Evolutionary conservation across 1,284 basidiomycete species (phyloP).

Genomic region (Wolfiporia cocos): DNA sequence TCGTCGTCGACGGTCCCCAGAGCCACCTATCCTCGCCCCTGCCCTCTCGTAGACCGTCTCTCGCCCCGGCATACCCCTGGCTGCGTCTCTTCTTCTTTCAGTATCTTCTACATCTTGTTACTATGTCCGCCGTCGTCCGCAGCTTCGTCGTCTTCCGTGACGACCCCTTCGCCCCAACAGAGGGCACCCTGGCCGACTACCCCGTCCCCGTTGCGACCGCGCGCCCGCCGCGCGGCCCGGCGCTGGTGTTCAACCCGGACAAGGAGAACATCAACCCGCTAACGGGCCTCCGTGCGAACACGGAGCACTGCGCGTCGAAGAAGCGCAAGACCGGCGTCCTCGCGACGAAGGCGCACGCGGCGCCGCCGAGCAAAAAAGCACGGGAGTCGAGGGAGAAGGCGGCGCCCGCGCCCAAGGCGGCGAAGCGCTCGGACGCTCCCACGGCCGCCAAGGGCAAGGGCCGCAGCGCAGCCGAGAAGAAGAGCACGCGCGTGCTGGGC

Average conservation of each 20-base stretch:
- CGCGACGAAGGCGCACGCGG: slow-evolving; percentile 41
- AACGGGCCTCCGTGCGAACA: slow-evolving; percentile 52
- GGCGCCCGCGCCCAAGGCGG: too few relatives aligned
- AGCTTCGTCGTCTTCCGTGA: slow-evolving; percentile 67
- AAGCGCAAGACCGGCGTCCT: slow-evolving; percentile 61
- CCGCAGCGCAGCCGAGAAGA: slow-evolving; percentile 15
- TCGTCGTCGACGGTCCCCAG: too few relatives aligned
- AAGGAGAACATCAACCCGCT: slow-evolving; percentile 75
- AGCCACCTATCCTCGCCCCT: too few relatives aligned
- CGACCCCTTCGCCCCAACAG: slow-evolving; percentile 18
- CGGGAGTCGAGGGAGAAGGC: slow-evolving; percentile 29
- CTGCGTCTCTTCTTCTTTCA: too few relatives aligned
- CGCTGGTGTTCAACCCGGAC: slow-evolving; percentile 38
- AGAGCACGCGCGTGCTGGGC: slow-evolving; percentile 12
- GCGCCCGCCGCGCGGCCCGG: slow-evolving; percentile 21
- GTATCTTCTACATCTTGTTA: too few relatives aligned
- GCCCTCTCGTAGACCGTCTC: too few relatives aligned
- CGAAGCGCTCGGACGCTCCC: slow-evolving; percentile 11
- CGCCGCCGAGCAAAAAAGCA: slow-evolving; percentile 39
- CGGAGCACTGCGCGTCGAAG: slow-evolving; percentile 34
- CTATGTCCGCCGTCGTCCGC: slow-evolving; percentile 41
- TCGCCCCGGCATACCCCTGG: too few relatives aligned
- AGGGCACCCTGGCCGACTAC: slow-evolving; percentile 8
- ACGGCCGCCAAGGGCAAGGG: background rate
- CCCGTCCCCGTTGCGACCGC: slow-evolving; percentile 7